phyloP scores from a whole-genome alignment of 2,329 filamentous ascomycete genomes.

The Fusarium ambrosium region DNA sequence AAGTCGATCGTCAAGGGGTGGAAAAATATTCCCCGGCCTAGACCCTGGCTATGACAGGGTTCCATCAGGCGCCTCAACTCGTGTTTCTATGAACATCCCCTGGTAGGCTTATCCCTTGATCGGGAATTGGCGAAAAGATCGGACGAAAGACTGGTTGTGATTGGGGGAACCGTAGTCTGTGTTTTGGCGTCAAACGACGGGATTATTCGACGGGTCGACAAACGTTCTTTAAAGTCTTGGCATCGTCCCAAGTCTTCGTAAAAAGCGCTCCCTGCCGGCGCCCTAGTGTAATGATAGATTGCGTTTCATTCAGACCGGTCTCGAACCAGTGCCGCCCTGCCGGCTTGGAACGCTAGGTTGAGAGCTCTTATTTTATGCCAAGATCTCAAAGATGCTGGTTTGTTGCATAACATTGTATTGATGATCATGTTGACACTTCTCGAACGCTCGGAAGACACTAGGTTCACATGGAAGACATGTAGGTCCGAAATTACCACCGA shows the following conservation, averaged over 20 bases:
- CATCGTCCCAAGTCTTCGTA: constrained; percentile 14
- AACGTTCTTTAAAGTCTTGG: constrained; percentile 2
- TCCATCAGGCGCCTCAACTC: background rate
- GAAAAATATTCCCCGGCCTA: constrained; percentile 8
- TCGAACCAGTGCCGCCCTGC: background rate
- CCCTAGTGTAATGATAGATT: background rate
- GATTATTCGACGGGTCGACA: background rate
- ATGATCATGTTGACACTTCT: background rate
- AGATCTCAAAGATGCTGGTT: background rate
- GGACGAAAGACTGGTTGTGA: background rate
- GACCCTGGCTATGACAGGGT: background rate
- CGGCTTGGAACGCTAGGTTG: background rate
- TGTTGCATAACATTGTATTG: background rate
- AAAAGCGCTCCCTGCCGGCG: background rate
- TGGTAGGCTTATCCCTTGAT: background rate
- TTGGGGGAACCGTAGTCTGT: background rate
- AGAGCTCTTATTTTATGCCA: background rate
- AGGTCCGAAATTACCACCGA: background rate
- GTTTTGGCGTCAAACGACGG: background rate
- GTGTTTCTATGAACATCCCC: background rate
- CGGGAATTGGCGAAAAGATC: background rate
- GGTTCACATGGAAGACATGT: background rate
- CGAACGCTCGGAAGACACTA: background rate
- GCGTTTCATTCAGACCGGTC: background rate
- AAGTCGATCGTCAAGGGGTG: background rate